These are phyloP conservation scores for Ophiostoma populinum DNA, from an alignment of 2,329 filamentous ascomycete genomes.

Conservation along the genomic window DNA sequence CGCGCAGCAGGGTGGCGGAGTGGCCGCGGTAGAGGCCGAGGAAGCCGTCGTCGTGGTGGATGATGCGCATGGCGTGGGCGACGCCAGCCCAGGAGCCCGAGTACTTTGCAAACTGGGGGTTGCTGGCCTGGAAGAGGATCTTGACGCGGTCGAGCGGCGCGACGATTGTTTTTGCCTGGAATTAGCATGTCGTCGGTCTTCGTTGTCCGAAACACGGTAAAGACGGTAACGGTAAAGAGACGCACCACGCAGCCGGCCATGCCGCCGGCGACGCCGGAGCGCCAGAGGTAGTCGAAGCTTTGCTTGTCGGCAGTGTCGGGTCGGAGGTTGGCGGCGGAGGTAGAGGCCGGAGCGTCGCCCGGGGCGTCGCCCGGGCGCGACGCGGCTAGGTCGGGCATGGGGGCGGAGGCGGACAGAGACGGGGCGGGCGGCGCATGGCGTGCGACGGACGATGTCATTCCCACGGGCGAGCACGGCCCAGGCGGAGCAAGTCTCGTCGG, in stretches of 20 bases:
- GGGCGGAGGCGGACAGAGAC: slow-evolving; percentile 12
- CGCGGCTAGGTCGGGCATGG: slow-evolving; percentile 34
- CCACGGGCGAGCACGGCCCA: no score
- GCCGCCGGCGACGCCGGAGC: slow-evolving; percentile 74
- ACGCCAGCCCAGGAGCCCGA: slow-evolving; percentile 77
- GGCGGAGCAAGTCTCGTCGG: no score
- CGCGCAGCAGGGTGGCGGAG: slow-evolving; percentile 80
- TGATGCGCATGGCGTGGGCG: slow-evolving; percentile 65
- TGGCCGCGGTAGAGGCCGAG: slow-evolving; percentile 80
- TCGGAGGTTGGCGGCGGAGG: slow-evolving; percentile 20
- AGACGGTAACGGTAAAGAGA: no score
- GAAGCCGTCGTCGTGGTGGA: slow-evolving; percentile 57
- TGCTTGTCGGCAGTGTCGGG: slow-evolving; percentile 40
- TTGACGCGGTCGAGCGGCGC: slow-evolving; percentile 95
- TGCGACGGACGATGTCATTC: slow-evolving; percentile 37
- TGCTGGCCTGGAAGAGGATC: slow-evolving; percentile 93
- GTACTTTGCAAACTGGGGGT: slow-evolving; percentile 87
- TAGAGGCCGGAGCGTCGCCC: slow-evolving; percentile 6
- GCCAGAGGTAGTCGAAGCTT: slow-evolving; percentile 67
- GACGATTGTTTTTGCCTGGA: slow-evolving; percentile 81
- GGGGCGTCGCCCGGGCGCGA: slow-evolving; percentile 22
- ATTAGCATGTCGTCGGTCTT: not conserved
- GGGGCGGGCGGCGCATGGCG: slow-evolving; percentile 27
- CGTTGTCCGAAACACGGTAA: no score
- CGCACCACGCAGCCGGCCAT: slow-evolving; percentile 76